Evolutionary conservation across 352 stramenopile genomes (phyloP).

Genomic region (Globisporangium carolinianum): DNA sequence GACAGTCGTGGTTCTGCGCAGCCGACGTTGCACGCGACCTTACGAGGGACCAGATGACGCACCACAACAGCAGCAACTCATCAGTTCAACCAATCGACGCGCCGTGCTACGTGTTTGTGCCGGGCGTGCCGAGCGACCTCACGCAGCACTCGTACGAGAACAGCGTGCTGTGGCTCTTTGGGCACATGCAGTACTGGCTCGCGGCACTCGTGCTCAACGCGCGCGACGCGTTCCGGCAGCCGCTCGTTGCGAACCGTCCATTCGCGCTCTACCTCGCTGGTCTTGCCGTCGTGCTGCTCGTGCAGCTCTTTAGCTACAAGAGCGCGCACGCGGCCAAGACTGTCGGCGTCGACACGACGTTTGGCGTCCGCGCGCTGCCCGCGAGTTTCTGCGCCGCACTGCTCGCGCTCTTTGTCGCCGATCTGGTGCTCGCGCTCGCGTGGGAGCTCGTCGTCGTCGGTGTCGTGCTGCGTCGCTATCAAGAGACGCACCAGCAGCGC

Average conservation of each 20-base stretch:
- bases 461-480: conserved; percentile 29
- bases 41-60: conserved; percentile 11
- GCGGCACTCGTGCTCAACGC: conserved; percentile 62
- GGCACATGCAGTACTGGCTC: conserved; percentile 74
- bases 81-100: conserved; percentile 23
- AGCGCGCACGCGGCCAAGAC: conserved; percentile 35
- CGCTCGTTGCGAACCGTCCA: conserved; percentile 41
- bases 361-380: conserved; percentile 46
- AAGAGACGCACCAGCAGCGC: conserved; percentile 27
- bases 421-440: conserved; percentile 38
- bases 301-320: conserved; percentile 66
- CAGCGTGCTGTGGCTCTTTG: conserved; percentile 71
- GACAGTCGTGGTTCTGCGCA: conserved; percentile 60
- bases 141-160: conserved; percentile 75
- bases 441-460: conserved; percentile 62
- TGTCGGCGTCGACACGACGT: conserved; percentile 50
- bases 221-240: conserved; percentile 50
- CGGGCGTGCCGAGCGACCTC: conserved; percentile 37
- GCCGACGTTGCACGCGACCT: conserved; percentile 34
- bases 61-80: conserved; percentile 17
- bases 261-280: conserved; percentile 48
- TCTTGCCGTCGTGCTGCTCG: conserved; percentile 43
- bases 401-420: conserved; percentile 65
- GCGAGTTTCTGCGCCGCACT: conserved; percentile 48
- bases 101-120: conserved; percentile 63